Conservation (phyloP, 208 protist genomes). For the Trypanosoma caninum region DNA sequence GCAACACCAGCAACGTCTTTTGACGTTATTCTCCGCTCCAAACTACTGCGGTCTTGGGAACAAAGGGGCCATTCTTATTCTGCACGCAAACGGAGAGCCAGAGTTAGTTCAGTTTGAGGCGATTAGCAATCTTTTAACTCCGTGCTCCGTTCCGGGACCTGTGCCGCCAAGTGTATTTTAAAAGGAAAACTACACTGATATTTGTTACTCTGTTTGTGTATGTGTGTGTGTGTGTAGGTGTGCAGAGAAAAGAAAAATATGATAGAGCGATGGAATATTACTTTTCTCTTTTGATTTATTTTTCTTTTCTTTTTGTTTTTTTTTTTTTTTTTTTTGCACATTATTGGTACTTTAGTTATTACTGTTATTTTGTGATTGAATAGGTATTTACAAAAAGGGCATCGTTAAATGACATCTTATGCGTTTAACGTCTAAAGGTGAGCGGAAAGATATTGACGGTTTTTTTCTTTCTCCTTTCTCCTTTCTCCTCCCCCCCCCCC, state of each 20-base stretch:
- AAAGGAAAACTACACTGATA: background rate
- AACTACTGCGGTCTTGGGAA: slow-evolving; percentile 99
- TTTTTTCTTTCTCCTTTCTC: too few species aligned
- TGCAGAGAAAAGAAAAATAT: background rate
- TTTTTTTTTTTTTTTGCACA: too few species aligned
- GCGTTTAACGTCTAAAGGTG: too few species aligned
- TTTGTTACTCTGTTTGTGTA: background rate
- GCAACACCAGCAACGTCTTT: slow-evolving; percentile 96
- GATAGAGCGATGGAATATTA: too few species aligned
- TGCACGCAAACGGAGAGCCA: slow-evolving; percentile 44
- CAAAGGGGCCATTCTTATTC: slow-evolving; percentile 94
- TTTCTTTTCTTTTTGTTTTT: too few species aligned
- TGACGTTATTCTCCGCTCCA: slow-evolving; percentile 99
- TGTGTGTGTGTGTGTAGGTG: background rate
- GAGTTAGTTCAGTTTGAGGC: slow-evolving; percentile 69
- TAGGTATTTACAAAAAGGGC: too few species aligned
- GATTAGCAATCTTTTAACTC: slow-evolving; percentile 1
- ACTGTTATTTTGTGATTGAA: too few species aligned
- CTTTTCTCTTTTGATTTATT: too few species aligned
- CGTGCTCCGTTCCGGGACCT: slow-evolving; percentile 19
- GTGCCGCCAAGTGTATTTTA: slow-evolving; percentile 36
- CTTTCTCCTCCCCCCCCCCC: too few species aligned
- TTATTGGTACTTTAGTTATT: too few species aligned
- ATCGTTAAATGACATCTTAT: too few species aligned
- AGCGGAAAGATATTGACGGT: too few species aligned